These are phyloP conservation scores for Oenanthe javanica DNA, from an alignment of 140 eudicot genomes.

Conservation along the genomic window DNA sequence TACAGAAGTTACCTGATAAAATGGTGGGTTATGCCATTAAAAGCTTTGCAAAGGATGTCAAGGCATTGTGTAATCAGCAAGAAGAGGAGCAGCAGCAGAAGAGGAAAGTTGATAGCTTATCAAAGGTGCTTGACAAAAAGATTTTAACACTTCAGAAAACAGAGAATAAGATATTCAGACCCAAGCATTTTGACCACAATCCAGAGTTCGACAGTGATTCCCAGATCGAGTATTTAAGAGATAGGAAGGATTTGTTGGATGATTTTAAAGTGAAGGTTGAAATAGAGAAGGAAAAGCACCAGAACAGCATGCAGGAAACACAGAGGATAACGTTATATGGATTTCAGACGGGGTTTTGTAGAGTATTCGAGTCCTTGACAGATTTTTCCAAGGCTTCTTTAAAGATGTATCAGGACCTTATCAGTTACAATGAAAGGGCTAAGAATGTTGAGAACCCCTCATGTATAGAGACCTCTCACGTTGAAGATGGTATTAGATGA, in stretches of 20 bases:
- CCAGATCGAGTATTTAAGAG: slow-evolving; percentile 42
- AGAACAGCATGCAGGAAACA: slow-evolving; percentile 79
- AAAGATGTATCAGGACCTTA: slow-evolving; percentile 61
- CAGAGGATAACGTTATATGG: slow-evolving; percentile 70
- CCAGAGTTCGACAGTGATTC: slow-evolving; percentile 36
- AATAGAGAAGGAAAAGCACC: slow-evolving; percentile 80
- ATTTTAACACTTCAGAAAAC: slow-evolving; percentile 71
- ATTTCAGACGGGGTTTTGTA: slow-evolving; percentile 71
- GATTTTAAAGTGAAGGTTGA: slow-evolving; percentile 54
- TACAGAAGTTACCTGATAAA: slow-evolving; percentile 72
- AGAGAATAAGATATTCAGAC: slow-evolving; percentile 45
- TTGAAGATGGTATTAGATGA: slow-evolving; percentile 40
- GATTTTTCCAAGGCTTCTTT: slow-evolving; percentile 67
- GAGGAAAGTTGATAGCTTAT: slow-evolving; percentile 69
- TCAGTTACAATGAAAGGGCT: slow-evolving; percentile 19
- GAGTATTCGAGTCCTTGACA: slow-evolving; percentile 58
- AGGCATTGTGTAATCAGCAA: slow-evolving; percentile 69
- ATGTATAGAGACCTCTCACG: slow-evolving; percentile 25
- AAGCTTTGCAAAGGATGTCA: slow-evolving; percentile 70
- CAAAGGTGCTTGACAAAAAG: slow-evolving; percentile 78
- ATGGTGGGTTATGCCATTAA: slow-evolving; percentile 56
- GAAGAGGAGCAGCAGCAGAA: slow-evolving; percentile 85
- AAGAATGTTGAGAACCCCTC: slow-evolving; percentile 34
- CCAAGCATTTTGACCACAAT: slow-evolving; percentile 37
- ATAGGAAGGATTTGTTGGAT: slow-evolving; percentile 60